phyloP scores from a whole-genome alignment of 371 early-diverging fungal species.

The Zopfochytrium polystomum region DNA sequence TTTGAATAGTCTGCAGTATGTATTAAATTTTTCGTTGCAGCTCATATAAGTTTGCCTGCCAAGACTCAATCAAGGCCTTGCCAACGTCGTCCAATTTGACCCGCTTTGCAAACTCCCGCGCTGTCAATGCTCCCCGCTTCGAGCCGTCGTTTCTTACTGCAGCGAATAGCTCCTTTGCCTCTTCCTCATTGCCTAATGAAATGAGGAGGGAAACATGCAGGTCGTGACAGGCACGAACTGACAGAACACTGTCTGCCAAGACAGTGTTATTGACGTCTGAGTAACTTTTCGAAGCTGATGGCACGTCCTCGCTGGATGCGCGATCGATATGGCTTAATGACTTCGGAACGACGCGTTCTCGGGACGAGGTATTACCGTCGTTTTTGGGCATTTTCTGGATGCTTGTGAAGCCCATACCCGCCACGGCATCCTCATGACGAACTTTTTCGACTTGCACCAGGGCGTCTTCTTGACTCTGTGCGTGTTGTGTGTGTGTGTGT shows the following conservation, averaged over 20 bases:
- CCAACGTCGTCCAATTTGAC: slow-evolving; percentile 19
- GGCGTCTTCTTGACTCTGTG: slow-evolving; percentile 27
- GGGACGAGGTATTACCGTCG: not conserved
- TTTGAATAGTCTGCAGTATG: too few species aligned
- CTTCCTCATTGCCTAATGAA: not conserved
- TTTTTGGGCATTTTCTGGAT: not conserved
- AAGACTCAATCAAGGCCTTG: slow-evolving; percentile 16
- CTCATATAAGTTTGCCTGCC: slow-evolving; percentile 16
- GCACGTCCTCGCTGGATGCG: slow-evolving; percentile 1
- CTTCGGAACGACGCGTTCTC: not conserved
- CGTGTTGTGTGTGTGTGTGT: too few species aligned
- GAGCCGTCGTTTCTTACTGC: slow-evolving; percentile 16
- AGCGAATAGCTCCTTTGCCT: slow-evolving; percentile 17
- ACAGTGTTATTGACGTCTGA: not conserved
- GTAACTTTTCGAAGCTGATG: not conserved
- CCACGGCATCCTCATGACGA: not conserved
- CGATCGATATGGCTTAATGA: not conserved
- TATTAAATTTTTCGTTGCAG: slow-evolving; percentile 15
- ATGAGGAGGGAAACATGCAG: slow-evolving; percentile 20
- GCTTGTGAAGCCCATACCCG: too few species aligned
- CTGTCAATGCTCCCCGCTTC: slow-evolving; percentile 8
- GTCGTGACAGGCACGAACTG: slow-evolving; percentile 24
- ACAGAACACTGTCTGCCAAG: slow-evolving; percentile 5
- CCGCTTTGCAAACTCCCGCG: slow-evolving; percentile 21
- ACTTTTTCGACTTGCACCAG: slow-evolving; percentile 9